Conservation (phyloP, 1,139 yeast genomes). For the Candida buenavistaensis region DNA sequence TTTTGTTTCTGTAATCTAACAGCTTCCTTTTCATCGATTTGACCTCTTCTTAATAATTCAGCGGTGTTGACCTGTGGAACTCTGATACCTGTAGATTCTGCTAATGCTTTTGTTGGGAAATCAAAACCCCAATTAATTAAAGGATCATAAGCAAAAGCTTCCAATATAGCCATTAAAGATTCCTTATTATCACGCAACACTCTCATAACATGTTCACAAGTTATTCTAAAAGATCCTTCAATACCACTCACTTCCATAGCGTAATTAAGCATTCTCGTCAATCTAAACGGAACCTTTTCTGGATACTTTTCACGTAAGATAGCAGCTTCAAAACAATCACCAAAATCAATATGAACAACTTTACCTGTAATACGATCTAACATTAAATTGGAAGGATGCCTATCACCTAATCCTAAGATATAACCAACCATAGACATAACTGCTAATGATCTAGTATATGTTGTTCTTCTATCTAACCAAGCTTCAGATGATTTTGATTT, state of each 20-base stretch:
- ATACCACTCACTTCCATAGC: constrained; percentile 99
- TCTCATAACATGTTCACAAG: constrained; percentile 97
- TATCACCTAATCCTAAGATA: constrained; percentile 92
- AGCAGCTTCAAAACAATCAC: constrained; percentile 99
- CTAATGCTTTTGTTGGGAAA: constrained; percentile 77
- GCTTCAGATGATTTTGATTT: constrained; percentile 95
- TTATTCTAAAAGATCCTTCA: constrained; percentile 94
- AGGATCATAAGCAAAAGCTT: constrained; percentile 98
- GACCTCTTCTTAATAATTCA: constrained; percentile 70
- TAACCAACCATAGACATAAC: constrained; percentile 99
- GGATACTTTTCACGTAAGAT: constrained; percentile 95
- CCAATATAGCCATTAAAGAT: constrained; percentile 95
- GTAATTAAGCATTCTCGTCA: constrained; percentile 94
- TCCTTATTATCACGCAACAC: constrained; percentile 91
- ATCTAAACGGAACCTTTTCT: constrained; percentile 95
- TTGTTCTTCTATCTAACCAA: constrained; percentile 96
- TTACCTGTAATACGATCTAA: constrained; percentile 92
- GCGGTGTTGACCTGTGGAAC: constrained; percentile 66
- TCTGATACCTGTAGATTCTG: constrained; percentile 69
- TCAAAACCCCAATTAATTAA: constrained; percentile 98
- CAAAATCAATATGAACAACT: constrained; percentile 96
- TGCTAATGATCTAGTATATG: constrained; percentile 92
- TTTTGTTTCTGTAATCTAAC: constrained; percentile 69
- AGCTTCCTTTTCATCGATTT: constrained; percentile 76
- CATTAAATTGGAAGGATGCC: constrained; percentile 98